Evolutionary conservation across 1,284 basidiomycete species (phyloP).

Genomic region (Trametes polyzona): DNA sequence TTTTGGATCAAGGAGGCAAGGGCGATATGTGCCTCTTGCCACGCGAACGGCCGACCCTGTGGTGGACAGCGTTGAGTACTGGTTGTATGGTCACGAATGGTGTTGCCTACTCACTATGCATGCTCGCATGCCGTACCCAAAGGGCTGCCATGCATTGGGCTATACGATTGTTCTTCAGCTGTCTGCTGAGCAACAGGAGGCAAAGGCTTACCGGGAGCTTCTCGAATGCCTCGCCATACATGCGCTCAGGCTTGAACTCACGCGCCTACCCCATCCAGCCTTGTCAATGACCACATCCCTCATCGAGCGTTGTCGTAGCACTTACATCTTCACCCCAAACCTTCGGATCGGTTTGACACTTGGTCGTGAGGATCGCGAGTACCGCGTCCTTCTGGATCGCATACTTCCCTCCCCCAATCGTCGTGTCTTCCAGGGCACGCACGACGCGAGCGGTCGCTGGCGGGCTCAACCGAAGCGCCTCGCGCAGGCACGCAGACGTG

Average conservation of each 20-base stretch:
- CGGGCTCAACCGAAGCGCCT: conserved; percentile 50
- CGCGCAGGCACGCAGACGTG: conserved; percentile 48
- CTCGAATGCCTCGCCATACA: conserved; percentile 52
- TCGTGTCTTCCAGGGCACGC: conserved; percentile 41
- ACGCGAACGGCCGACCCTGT: conserved; percentile 48
- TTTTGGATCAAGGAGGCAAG: conserved; percentile 46
- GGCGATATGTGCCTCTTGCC: conserved; percentile 51
- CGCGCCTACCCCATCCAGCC: conserved; percentile 31
- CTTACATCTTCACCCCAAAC: conserved; percentile 56
- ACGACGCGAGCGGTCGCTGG: conserved; percentile 44
- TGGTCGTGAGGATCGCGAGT: conserved; percentile 38
- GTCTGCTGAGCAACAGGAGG: background rate
- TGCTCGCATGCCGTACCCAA: conserved; percentile 46
- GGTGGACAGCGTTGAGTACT: background rate
- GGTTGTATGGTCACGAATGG: background rate
- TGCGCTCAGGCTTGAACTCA: conserved; percentile 50
- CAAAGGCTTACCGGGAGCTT: conserved; percentile 42
- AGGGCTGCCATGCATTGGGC: conserved; percentile 53
- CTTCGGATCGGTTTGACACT: conserved; percentile 46
- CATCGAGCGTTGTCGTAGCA: background rate
- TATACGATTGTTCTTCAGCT: no score
- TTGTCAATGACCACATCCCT: background rate
- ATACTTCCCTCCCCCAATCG: conserved; percentile 47
- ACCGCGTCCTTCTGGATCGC: conserved; percentile 39
- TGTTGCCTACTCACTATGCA: conserved; percentile 40